Base-by-base conservation (phyloP, 2,329 filamentous ascomycete genomes). In the Chrysoporthe cubensis region DNA sequence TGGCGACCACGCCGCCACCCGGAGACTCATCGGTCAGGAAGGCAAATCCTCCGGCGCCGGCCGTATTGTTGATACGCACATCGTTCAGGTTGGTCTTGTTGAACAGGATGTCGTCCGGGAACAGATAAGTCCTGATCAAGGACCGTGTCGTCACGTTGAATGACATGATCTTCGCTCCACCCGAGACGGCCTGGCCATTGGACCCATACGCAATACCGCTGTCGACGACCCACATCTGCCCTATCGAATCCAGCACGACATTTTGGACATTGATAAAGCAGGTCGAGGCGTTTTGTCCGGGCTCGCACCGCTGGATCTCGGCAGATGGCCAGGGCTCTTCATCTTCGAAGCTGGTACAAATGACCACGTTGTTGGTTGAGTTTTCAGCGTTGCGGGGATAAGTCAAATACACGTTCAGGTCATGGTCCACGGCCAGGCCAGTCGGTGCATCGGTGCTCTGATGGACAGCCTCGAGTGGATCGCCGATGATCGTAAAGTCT, bases 241-340 rank as follows among this genome's bases (percentile, higher is more conserved):
- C 75, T 11, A 75, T 67, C 6, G 76, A 75, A 66, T 81, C 80
- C 13, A 80, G 74, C 8, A 82, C 77, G n/a, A 81, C 74, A 60
- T 81, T 82, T 70, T 81, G 80, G 4, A 81, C 78, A 64, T 82
- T 82, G 73, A 81, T 76, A 73, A 82, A 82, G 74, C 80, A 82
- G 4, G 77, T 78, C 56, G 77, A 76, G 16, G 74, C 75, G 64
- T 81, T 76, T 67, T 81, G 79, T 6, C 72, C 74, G 0, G 71
- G 34, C 1, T 59, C 76, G 68, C 79, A 80, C 59, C 79, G 80
- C 71, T 81, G 80, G 7, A 80, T 79, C 11, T 71, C 72, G 34
- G 79, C 78, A 44, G 75, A 76, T 0, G 79, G 79, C 79, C 79
- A 81, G 0, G 80, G 78, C 59, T 74, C 67, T 69, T 81, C 80